Conservation (phyloP, 2,329 filamentous ascomycete genomes). For the Chrysoporthe austroafricana region DNA sequence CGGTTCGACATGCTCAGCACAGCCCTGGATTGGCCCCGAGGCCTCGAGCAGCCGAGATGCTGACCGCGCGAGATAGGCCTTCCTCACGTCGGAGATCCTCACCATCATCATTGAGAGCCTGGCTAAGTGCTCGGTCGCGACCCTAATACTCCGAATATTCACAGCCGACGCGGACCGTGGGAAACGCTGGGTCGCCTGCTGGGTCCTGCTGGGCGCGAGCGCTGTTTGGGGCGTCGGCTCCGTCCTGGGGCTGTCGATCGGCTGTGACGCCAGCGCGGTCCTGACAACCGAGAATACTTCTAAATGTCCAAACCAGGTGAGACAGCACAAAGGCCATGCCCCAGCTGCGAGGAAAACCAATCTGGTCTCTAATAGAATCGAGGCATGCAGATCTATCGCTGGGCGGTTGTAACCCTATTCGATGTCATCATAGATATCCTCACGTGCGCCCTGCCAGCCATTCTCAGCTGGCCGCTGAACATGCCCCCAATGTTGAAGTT, state of each 20-base stretch:
- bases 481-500: slow-evolving; percentile 29
- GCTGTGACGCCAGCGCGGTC: slow-evolving; percentile 2
- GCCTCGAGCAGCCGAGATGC: neutral
- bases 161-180: slow-evolving; percentile 9
- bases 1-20: too few species aligned
- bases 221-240: slow-evolving; percentile 7
- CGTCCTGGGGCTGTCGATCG: slow-evolving; percentile 1
- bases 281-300: neutral
- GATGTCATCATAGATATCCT: slow-evolving; percentile 31
- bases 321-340: neutral
- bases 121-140: slow-evolving; percentile 16
- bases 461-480: slow-evolving; percentile 29
- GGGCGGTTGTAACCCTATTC: slow-evolving; percentile 27
- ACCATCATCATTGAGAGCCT: slow-evolving; percentile 1
- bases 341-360: neutral
- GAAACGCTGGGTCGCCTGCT: neutral
- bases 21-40: neutral
- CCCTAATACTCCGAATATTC: slow-evolving; percentile 14
- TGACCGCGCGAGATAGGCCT: neutral
- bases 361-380: neutral
- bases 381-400: slow-evolving; percentile 21
- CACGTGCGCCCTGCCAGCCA: slow-evolving; percentile 28
- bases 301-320: slow-evolving; percentile 15
- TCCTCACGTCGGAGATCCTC: slow-evolving; percentile 15
- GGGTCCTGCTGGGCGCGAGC: neutral